These are phyloP conservation scores for Rhinocladiella mackenziei DNA, from an alignment of 2,329 filamentous ascomycete genomes.

Conservation along the genomic window DNA sequence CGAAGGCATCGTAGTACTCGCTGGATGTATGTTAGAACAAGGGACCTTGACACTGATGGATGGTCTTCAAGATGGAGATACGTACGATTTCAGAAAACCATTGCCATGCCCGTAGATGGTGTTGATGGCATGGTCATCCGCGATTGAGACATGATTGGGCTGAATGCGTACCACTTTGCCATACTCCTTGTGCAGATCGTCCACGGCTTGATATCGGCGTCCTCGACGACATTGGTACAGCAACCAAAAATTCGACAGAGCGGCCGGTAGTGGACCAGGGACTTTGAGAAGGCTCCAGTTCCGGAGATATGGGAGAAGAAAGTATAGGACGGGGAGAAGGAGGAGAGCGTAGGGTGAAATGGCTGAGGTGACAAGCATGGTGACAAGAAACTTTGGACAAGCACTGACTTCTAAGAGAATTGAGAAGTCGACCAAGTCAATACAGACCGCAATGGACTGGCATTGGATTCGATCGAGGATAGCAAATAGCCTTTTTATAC, in stretches of 20 bases:
- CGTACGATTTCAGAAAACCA: conserved; percentile 66
- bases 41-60: background rate
- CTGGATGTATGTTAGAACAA: conserved; percentile 39
- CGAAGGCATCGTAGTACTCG: conserved; percentile 87
- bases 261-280: conserved; percentile 52
- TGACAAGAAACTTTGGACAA: conserved; percentile 5
- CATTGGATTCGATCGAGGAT: background rate
- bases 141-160: conserved; percentile 78
- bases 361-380: conserved; percentile 26
- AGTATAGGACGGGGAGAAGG: conserved; percentile 52
- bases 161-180: conserved; percentile 79
- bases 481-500: no score
- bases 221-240: conserved; percentile 63
- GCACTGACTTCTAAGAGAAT: background rate
- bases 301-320: conserved; percentile 55
- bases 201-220: conserved; percentile 60
- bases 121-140: conserved; percentile 72
- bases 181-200: conserved; percentile 68
- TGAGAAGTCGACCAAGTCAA: background rate
- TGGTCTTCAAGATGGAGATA: background rate
- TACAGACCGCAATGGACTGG: background rate
- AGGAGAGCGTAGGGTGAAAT: conserved; percentile 42
- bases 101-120: conserved; percentile 76
- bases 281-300: conserved; percentile 52
- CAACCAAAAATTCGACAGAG: conserved; percentile 78